phyloP scores from a whole-genome alignment of 352 stramenopile genomes.

The Ophiocytium majus region DNA sequence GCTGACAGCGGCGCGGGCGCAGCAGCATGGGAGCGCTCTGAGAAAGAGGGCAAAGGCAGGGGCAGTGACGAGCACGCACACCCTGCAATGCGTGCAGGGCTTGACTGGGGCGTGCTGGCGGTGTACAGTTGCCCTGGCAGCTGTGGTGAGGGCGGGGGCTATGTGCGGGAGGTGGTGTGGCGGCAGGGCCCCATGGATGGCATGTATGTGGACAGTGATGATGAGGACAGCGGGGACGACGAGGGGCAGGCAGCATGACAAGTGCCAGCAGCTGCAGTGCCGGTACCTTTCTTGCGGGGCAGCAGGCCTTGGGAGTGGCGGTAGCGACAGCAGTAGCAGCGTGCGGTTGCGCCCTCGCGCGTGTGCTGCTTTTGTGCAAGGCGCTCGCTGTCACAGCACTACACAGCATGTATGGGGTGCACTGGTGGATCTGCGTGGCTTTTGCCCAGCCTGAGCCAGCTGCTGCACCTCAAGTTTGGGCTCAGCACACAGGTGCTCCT shows the following conservation, averaged over 20 bases:
- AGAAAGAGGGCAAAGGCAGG: background rate
- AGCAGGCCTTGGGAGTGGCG: too few relatives aligned
- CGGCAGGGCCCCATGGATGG: conserved; percentile 26
- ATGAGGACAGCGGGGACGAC: background rate
- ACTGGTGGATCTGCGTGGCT: too few relatives aligned
- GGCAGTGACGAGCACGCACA: background rate
- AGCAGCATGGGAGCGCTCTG: background rate
- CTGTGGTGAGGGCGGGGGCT: conserved; percentile 28
- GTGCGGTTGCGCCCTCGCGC: too few relatives aligned
- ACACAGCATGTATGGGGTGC: background rate
- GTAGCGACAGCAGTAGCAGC: too few relatives aligned
- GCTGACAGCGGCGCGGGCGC: too few relatives aligned
- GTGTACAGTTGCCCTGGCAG: conserved; percentile 28
- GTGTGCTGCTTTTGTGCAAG: background rate
- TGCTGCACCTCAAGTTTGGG: too few relatives aligned
- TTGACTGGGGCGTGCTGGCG: conserved; percentile 28
- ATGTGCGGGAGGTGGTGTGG: conserved; percentile 31
- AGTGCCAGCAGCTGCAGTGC: background rate
- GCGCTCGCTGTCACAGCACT: background rate
- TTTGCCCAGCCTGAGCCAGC: too few relatives aligned
- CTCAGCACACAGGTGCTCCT: too few relatives aligned
- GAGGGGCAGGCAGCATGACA: background rate
- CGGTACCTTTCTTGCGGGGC: background rate
- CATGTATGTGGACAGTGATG: background rate
- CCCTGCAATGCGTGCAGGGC: background rate